Evolutionary conservation across 2,329 filamentous ascomycete species (phyloP), one percentile per base, ranked within the genome.

Genomic region (Apiospora pterosperma): DNA sequence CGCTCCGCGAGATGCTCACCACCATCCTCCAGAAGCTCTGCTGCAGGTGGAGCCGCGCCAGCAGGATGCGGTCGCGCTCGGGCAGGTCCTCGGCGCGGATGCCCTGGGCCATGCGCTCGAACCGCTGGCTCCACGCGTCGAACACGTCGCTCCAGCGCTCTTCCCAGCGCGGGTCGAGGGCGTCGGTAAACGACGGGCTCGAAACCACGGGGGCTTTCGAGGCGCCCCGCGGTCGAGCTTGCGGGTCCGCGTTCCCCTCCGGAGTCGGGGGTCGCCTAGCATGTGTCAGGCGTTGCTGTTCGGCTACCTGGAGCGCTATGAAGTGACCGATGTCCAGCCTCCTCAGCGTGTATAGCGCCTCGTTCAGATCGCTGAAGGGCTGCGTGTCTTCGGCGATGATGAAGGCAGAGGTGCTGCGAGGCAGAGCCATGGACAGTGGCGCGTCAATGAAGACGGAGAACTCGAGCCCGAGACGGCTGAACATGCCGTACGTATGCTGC

Each of bases 391-490:
- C 59, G 14, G 8, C 36, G 2, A 41, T 2, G 19, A 11, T 10
- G 12, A 8, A 11, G 7, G 23, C 14, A 4, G 59, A 36, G 14
- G 23, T 11, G 28, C 34, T 55, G 36, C 36, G 21, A 12, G 39
- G 59, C 36, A 61, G 59, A 2, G 59, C 36, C 36, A 36, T 36
- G 21, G 59, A 31, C 16, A 61, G 59, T 2, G 36, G 36, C 59
- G 23, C 36, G 36, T 61, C 59, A 14, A 61, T 38, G 23, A 61
- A 61, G 23, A 36, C 36, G 23, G 59, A 61, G 59, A 61, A 61
- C 36, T 61, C 59, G 36, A 61, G 36, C 14, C 59, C 59, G 4
- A 61, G 59, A 23, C 39, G 59, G 14, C 36, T 36, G 14, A 61
- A 61, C 59, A 61, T 41, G 31, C 41, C 59, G 59, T 38, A 38